Percentiles rank a stretch among this genome's conserved stretches.
Conservation (phyloP, 306 rosid genomes). For the Trifolium dubium region DNA sequence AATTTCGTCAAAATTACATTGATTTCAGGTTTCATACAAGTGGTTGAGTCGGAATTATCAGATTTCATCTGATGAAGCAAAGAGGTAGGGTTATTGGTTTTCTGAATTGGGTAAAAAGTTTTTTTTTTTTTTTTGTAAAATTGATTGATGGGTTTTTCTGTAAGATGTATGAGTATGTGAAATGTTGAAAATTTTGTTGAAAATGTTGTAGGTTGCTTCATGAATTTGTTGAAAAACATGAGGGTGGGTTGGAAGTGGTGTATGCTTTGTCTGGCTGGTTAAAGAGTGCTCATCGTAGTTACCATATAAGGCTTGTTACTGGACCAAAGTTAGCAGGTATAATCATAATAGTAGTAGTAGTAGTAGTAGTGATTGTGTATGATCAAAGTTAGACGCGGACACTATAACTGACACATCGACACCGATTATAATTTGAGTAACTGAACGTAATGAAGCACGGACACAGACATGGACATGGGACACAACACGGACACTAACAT, state of each 20-base stretch:
- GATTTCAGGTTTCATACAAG: constrained; percentile 84
- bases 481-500: too few relatives aligned
- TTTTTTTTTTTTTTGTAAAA: neutral
- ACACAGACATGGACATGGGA: too few relatives aligned
- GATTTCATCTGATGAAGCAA: constrained; percentile 81
- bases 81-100: constrained; percentile 55
- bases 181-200: constrained; percentile 36
- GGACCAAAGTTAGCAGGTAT: constrained; percentile 73
- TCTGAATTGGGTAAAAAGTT: neutral
- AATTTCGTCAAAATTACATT: neutral
- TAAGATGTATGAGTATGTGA: constrained; percentile 5
- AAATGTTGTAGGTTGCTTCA: constrained; percentile 69
- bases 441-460: too few relatives aligned
- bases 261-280: constrained; percentile 91
- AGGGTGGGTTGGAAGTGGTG: constrained; percentile 73
- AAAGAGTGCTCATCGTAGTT: constrained; percentile 63
- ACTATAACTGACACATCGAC: neutral
- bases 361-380: neutral
- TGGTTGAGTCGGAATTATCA: constrained; percentile 96
- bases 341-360: neutral
- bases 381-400: neutral
- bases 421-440: neutral
- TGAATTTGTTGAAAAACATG: constrained; percentile 77
- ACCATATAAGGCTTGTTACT: constrained; percentile 80
- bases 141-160: neutral